A percentile compares a stretch with the other conserved stretches of the same genome.
phyloP scores from a whole-genome alignment of 1,139 yeast species.

The Arxiozyma slooffiae region DNA sequence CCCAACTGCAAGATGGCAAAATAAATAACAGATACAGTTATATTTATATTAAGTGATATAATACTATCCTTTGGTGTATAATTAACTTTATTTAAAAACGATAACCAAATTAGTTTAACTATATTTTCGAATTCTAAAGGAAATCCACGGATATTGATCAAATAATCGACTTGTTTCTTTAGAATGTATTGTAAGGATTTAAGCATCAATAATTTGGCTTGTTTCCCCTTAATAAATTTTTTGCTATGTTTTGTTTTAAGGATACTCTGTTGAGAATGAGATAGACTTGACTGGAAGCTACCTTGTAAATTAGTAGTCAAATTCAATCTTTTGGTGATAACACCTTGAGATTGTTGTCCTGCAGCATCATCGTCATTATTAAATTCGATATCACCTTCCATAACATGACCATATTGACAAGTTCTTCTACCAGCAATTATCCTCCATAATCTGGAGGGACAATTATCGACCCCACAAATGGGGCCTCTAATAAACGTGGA shows the following conservation, averaged over 20 bases:
- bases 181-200: constrained; percentile 49
- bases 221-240: constrained; percentile 41
- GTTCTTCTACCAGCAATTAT: constrained; percentile 65
- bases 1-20: constrained; percentile 23
- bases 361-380: constrained; percentile 64
- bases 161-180: constrained; percentile 38
- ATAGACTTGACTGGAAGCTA: constrained; percentile 24
- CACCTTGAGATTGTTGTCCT: constrained; percentile 30
- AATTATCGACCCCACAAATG: constrained; percentile 81
- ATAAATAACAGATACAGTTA: constrained; percentile 22
- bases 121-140: constrained; percentile 34
- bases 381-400: constrained; percentile 67
- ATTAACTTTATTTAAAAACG: constrained; percentile 28
- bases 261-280: constrained; percentile 17
- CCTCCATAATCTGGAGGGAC: constrained; percentile 69
- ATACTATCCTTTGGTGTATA: background rate
- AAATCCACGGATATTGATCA: constrained; percentile 30
- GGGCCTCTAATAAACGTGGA: constrained; percentile 49
- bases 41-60: constrained; percentile 15
- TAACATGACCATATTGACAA: constrained; percentile 86
- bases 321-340: constrained; percentile 48
- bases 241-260: constrained; percentile 18
- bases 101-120: constrained; percentile 46
- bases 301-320: constrained; percentile 33
- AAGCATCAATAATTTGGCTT: constrained; percentile 40